Conservation (phyloP, 192 early-diverging fungal species). For the Backusella parvicylindrica region DNA sequence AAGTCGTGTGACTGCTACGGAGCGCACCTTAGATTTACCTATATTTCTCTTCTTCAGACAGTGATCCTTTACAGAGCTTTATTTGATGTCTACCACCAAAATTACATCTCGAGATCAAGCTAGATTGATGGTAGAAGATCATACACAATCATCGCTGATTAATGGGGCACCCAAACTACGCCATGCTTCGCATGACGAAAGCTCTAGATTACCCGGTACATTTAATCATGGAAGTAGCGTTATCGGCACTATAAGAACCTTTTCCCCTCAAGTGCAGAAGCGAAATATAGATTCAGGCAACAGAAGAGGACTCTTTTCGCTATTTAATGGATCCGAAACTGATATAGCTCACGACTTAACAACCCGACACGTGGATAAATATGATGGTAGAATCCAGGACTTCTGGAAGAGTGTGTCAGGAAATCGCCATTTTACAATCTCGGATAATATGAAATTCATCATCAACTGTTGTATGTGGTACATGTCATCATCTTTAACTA, state of each 20-base stretch:
- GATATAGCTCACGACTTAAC: neutral
- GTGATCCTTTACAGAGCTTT: neutral
- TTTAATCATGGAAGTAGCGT: neutral
- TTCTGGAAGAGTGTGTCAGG: neutral
- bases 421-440: constrained; percentile 5
- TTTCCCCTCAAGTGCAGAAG: neutral
- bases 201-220: neutral
- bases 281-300: neutral
- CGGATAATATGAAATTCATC: constrained; percentile 56
- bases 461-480: constrained; percentile 78
- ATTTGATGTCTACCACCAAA: neutral
- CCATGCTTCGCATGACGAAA: neutral
- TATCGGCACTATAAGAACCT: neutral
- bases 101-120: neutral
- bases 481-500: constrained; percentile 75
- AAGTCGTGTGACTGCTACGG: too few relatives aligned
- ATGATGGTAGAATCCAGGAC: neutral
- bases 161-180: neutral
- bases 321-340: neutral
- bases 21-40: neutral
- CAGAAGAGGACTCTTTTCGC: neutral
- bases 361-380: constrained; percentile 4
- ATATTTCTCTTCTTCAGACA: neutral
- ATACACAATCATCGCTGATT: neutral
- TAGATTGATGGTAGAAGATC: neutral